Evolutionary conservation across 257 asterid genomes (phyloP).

Genomic region (Fraxinus anomala): DNA sequence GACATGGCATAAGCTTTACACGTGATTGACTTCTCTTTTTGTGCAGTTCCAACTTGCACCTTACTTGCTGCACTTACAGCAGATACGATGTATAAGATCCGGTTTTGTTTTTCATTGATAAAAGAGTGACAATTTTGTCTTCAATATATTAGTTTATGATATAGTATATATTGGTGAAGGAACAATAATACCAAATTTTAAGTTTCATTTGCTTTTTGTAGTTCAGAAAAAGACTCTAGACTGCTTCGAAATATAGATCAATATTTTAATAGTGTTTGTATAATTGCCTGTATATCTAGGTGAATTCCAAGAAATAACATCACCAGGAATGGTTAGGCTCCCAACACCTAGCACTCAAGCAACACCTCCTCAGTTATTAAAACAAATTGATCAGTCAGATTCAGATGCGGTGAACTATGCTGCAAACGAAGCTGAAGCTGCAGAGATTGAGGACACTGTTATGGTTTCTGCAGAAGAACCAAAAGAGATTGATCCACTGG

Average conservation of each 20-base stretch:
- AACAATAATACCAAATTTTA: neutral
- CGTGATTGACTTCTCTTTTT: neutral
- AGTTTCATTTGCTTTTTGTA: neutral
- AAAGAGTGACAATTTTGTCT: neutral
- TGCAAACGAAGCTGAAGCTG: conserved; percentile 45
- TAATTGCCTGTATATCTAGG: conserved; percentile 44
- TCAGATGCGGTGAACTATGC: conserved; percentile 36
- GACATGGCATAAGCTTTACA: neutral
- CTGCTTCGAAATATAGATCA: neutral
- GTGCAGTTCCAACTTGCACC: neutral
- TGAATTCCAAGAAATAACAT: conserved; percentile 53
- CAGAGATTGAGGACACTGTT: conserved; percentile 51
- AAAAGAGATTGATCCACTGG: conserved; percentile 56
- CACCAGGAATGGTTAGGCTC: conserved; percentile 41
- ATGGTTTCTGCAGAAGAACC: conserved; percentile 52
- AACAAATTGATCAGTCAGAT: conserved; percentile 45
- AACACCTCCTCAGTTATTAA: conserved; percentile 51
- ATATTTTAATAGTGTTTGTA: neutral
- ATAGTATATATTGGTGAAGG: neutral
- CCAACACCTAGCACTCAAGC: conserved; percentile 56
- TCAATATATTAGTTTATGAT: neutral
- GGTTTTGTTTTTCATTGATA: neutral
- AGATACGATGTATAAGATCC: neutral
- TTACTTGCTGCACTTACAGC: neutral
- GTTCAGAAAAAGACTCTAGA: neutral